Conservation (phyloP, 192 early-diverging fungal species). For the Radiomyces spectabilis region DNA sequence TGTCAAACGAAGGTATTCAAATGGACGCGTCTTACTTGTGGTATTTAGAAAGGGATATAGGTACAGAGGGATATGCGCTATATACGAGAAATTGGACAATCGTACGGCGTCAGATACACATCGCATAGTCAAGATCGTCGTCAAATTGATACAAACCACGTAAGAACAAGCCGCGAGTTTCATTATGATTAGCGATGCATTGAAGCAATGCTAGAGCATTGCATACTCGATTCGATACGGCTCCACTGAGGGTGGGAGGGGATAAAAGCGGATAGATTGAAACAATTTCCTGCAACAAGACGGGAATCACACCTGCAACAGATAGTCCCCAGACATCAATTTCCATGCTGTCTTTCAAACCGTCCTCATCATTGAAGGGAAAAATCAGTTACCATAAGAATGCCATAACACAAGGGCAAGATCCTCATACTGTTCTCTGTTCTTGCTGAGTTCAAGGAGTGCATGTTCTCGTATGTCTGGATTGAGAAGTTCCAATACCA, state of each 20-base stretch:
- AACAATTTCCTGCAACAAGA: constrained; percentile 92
- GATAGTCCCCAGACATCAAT: too few species aligned
- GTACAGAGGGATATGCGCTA: constrained; percentile 91
- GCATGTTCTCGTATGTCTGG: constrained; percentile 78
- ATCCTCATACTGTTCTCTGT: constrained; percentile 92
- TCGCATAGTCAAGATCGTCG: too few species aligned
- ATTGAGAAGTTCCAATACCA: constrained; percentile 82
- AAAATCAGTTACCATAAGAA: constrained; percentile 62
- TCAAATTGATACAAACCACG: constrained; percentile 51
- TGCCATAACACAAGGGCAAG: constrained; percentile 97
- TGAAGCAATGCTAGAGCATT: constrained; percentile 94
- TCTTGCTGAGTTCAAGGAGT: constrained; percentile 87
- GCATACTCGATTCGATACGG: constrained; percentile 91
- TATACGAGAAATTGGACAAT: constrained; percentile 21
- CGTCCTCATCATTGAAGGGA: too few species aligned
- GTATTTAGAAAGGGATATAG: constrained; percentile 99
- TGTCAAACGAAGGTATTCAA: constrained; percentile 93
- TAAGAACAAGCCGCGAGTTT: constrained; percentile 79
- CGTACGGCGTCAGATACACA: too few species aligned
- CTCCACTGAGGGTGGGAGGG: constrained; percentile 79
- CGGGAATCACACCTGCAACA: constrained; percentile 78
- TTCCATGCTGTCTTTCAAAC: too few species aligned
- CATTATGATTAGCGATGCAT: constrained; percentile 90
- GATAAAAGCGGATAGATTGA: constrained; percentile 88
- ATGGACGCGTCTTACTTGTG: constrained; percentile 87